Evolutionary conservation across 805 yeast species (phyloP).

Genomic region (Candida glaebosa): DNA sequence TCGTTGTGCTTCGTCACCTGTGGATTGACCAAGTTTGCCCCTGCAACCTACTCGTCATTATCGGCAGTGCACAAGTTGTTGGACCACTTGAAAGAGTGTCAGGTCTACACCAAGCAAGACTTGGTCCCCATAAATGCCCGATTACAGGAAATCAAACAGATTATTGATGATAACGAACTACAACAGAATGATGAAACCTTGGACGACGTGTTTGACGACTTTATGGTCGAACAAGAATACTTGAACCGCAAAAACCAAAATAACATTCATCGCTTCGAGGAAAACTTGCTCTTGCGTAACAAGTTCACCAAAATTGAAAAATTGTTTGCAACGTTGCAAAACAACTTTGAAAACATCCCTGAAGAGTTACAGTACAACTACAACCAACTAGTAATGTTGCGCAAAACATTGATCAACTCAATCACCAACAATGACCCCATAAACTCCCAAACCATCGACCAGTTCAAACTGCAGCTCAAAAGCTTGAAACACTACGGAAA

Average conservation of each 20-base stretch:
- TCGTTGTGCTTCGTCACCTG: constrained; percentile 88
- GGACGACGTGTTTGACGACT: constrained; percentile 16
- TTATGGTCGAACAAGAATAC: constrained; percentile 13
- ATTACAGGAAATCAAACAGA: constrained; percentile 62
- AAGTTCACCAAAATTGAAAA: constrained; percentile 63
- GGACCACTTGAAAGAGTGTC: constrained; percentile 76
- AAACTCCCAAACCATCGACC: constrained; percentile 1
- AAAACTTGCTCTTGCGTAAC: constrained; percentile 55
- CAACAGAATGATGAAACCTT: constrained; percentile 6
- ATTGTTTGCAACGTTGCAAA: constrained; percentile 55
- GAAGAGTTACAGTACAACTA: constrained; percentile 41
- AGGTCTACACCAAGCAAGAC: constrained; percentile 82
- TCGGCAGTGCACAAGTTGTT: constrained; percentile 82
- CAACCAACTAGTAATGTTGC: constrained; percentile 57
- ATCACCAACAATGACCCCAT: constrained; percentile 18
- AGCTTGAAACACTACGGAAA: background rate
- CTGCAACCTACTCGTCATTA: constrained; percentile 89
- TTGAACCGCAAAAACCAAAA: constrained; percentile 9
- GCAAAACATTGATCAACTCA: constrained; percentile 53
- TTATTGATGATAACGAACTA: constrained; percentile 42
- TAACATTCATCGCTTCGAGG: constrained; percentile 46
- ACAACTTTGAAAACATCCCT: constrained; percentile 43
- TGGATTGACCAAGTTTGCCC: constrained; percentile 85
- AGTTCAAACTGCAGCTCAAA: constrained; percentile 3
- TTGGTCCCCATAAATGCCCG: constrained; percentile 73